These are phyloP conservation scores for Saccharomyces mikatae DNA, from an alignment of 805 yeast genomes.

Conservation along the genomic window DNA sequence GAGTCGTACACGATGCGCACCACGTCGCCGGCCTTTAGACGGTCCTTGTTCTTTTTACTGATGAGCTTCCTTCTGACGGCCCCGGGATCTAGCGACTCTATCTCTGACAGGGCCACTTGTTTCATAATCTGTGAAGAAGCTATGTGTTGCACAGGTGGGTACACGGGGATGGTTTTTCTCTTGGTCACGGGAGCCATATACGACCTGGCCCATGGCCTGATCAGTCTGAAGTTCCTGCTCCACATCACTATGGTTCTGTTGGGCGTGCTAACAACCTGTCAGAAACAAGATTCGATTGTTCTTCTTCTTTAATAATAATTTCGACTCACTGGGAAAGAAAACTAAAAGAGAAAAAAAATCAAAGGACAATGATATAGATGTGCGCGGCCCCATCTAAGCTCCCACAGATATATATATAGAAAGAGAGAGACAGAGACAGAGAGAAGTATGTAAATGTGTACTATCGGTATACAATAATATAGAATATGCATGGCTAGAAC, in stretches of 20 bases:
- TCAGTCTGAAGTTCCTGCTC: constrained; percentile 1
- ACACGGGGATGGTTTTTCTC: constrained; percentile 25
- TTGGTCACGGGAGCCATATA: constrained; percentile 8
- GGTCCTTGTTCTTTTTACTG: constrained; percentile 37
- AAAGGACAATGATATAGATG: neutral
- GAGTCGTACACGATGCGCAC: constrained; percentile 65
- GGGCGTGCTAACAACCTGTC: neutral
- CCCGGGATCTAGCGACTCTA: constrained; percentile 61
- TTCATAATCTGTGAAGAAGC: constrained; percentile 3
- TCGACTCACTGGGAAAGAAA: neutral
- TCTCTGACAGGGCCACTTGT: constrained; percentile 5
- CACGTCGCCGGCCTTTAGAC: constrained; percentile 73
- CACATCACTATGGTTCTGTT: neutral
- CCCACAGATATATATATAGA: neutral
- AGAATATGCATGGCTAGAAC: constrained; percentile 34
- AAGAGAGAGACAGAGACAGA: neutral
- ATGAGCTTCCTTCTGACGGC: constrained; percentile 59
- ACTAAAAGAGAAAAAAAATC: neutral
- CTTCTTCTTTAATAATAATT: neutral
- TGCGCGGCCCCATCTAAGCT: neutral
- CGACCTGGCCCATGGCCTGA: constrained; percentile 8
- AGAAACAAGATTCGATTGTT: neutral
- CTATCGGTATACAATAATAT: neutral
- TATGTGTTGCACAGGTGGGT: constrained; percentile 20
- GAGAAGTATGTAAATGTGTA: neutral